Evolutionary conservation across 192 early-diverging fungal species (phyloP).

Genomic region (Thoreauomyces humboldtii): DNA sequence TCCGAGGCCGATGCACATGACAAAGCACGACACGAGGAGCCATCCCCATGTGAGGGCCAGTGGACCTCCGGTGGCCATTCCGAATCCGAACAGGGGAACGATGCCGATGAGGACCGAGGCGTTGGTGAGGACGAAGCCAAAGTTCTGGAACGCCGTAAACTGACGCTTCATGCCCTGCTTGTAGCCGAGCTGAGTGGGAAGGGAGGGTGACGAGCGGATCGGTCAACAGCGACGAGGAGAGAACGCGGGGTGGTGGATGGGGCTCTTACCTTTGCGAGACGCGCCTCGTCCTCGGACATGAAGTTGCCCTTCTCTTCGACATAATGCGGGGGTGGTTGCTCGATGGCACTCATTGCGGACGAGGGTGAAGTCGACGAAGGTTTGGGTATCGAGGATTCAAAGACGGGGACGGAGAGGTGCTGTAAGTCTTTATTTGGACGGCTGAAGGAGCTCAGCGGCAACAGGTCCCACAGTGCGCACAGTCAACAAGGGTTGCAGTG

Average conservation of each 20-base stretch:
- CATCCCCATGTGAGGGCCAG: slow-evolving; percentile 42
- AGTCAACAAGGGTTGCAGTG: neutral
- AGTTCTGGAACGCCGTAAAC: slow-evolving; percentile 35
- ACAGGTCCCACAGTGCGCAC: too few relatives aligned
- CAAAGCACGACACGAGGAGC: slow-evolving; percentile 29
- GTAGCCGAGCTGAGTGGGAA: slow-evolving; percentile 33
- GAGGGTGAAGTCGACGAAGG: neutral
- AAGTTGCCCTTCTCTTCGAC: neutral
- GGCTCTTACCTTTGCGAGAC: slow-evolving; percentile 27
- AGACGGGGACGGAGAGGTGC: neutral
- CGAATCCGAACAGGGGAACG: slow-evolving; percentile 29
- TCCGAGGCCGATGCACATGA: slow-evolving; percentile 35
- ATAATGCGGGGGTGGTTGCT: neutral
- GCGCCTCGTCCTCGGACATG: slow-evolving; percentile 36
- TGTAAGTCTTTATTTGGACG: neutral
- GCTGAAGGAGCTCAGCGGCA: too few relatives aligned
- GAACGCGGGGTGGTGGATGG: neutral
- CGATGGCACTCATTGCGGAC: neutral
- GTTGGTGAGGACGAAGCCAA: slow-evolving; percentile 40
- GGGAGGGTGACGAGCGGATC: neutral
- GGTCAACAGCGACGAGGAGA: neutral
- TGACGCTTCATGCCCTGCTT: slow-evolving; percentile 42
- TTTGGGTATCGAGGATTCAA: neutral
- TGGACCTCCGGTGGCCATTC: slow-evolving; percentile 35
- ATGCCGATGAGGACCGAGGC: slow-evolving; percentile 38